Conservation (phyloP, 345 rosid species). For the Cardamine chenopodiifolia region DNA sequence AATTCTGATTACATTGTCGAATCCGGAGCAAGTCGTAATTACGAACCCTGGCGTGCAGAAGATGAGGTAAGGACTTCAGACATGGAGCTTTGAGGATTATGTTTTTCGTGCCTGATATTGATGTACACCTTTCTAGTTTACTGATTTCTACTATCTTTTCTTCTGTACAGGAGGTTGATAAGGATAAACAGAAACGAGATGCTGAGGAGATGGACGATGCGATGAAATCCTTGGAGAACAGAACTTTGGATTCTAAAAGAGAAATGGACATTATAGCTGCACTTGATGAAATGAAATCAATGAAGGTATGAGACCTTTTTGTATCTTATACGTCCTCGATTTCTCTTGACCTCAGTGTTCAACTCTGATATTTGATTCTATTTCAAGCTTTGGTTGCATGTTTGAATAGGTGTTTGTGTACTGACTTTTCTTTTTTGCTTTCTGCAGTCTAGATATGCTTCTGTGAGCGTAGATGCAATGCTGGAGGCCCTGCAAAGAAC, state of each 20-base stretch:
- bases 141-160: slow-evolving; percentile 2
- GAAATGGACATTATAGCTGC: slow-evolving; percentile 97
- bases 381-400: neutral
- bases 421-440: slow-evolving; percentile 6
- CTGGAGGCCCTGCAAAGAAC: slow-evolving; percentile 84
- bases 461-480: slow-evolving; percentile 92
- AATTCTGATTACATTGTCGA: slow-evolving; percentile 92
- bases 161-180: slow-evolving; percentile 52
- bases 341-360: neutral
- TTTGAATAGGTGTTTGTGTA: neutral
- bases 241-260: slow-evolving; percentile 87
- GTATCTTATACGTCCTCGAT: neutral
- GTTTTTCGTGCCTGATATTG: neutral
- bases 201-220: slow-evolving; percentile 97
- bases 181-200: slow-evolving; percentile 60
- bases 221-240: slow-evolving; percentile 88
- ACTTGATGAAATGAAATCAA: slow-evolving; percentile 89
- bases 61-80: slow-evolving; percentile 62
- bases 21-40: slow-evolving; percentile 82
- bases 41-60: slow-evolving; percentile 94
- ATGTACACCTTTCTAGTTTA: neutral
- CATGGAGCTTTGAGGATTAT: neutral
- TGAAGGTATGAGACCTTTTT: slow-evolving; percentile 55
- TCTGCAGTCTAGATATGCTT: slow-evolving; percentile 86
- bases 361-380: neutral